Base-by-base conservation (phyloP, 2,329 filamentous ascomycete species). In the Pseudocercospora vitis region DNA sequence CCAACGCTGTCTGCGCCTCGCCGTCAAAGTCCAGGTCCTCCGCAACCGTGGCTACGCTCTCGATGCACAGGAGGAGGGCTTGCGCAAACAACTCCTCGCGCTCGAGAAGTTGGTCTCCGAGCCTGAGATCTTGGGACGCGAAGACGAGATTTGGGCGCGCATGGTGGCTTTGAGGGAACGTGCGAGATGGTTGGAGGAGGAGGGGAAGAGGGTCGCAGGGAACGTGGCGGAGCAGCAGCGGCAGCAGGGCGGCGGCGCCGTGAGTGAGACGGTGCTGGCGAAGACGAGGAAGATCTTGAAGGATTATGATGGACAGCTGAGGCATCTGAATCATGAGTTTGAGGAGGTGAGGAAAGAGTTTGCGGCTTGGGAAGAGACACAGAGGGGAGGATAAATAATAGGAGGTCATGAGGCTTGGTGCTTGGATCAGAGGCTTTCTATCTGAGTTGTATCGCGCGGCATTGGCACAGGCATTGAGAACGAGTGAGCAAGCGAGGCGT, bases 81-180 rank as follows among this genome's bases (percentile, higher is more conserved):
- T 95, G 40, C 85, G 86, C 70, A 82, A 83, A 63, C 87, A 88
- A 68, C 76, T 95, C 54, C 76, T 84, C 65, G 78, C 75, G 19
- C 75, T 94, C 53, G 87, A 91, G 68, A 82, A 83, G 65, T 77
- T 78, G 47, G 82, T 90, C 23, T 83, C 85, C 59, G 89, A 94
- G 65, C 89, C 89, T 6, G 84, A 85, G 6, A 78, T 92, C 51
- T 81, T 82, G 31, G 88, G 88, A 2, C 78, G 88, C 61, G 86
- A 89, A 67, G 89, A 94, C 71, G 89, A 94, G 75, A 83, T 94
- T 39, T 94, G 89, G 89, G 90, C 88, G 60, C 78, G 89, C 40
- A 81, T 94, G 74, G 86, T 91, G 45, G 81, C 86, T 31, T 75
- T 94, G 44, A 78, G 87, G 59, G 87, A 88, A 57, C 83, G 89